phyloP scores from a whole-genome alignment of 768 basidiomycete species.

The Mycena epipterygia region DNA sequence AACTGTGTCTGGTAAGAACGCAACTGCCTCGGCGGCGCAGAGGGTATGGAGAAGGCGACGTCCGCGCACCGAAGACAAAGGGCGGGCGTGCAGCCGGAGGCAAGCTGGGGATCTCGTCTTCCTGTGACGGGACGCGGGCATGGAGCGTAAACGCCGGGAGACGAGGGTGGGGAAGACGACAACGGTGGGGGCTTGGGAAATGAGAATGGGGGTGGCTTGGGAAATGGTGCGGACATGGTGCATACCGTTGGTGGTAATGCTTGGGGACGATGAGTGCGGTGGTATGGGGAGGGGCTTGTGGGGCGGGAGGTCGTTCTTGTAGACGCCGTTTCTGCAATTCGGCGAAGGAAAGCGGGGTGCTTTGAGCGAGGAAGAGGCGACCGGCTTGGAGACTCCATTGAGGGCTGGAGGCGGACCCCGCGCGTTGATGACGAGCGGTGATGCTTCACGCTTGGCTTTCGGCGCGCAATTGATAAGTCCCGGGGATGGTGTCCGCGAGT shows the following conservation, averaged over 20 bases:
- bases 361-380: neutral
- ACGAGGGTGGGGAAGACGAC: neutral
- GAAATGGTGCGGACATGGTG: no score
- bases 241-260: neutral
- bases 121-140: slow-evolving; percentile 21
- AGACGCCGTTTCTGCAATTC: slow-evolving; percentile 12
- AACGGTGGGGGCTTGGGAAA: neutral
- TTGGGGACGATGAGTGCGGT: neutral
- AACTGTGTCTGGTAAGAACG: slow-evolving; percentile 26
- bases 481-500: slow-evolving; percentile 30
- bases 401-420: neutral
- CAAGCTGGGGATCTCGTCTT: slow-evolving; percentile 25
- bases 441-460: slow-evolving; percentile 17
- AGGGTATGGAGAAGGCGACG: neutral
- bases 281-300: neutral
- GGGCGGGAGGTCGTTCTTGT: neutral
- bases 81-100: neutral
- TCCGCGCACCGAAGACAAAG: neutral
- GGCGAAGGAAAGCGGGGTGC: slow-evolving; percentile 18
- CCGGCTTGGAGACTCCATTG: neutral
- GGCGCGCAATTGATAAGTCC: neutral
- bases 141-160: neutral
- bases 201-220: neutral
- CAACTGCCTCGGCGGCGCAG: slow-evolving; percentile 31
- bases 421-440: slow-evolving; percentile 13